These are phyloP conservation scores for Panaeolus cyanescens DNA, from an alignment of 768 basidiomycete species.

Conservation along the genomic window DNA sequence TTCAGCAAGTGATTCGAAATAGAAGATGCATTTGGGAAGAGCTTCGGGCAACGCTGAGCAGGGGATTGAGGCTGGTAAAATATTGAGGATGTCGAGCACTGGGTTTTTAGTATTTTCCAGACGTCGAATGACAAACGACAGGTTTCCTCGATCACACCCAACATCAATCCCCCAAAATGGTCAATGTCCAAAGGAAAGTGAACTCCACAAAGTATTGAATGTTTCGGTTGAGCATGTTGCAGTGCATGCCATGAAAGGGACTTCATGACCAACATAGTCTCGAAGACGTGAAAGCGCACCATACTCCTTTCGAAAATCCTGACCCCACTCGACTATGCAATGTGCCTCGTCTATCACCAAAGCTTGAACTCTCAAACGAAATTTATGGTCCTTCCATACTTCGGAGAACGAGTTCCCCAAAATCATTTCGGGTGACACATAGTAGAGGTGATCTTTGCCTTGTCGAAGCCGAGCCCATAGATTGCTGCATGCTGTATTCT, in stretches of 20 bases:
- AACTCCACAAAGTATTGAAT: too few relatives aligned
- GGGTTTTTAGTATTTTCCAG: conserved; percentile 4
- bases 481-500: conserved; percentile 18
- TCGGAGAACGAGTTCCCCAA: conserved; percentile 12
- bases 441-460: conserved; percentile 8
- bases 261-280: conserved; percentile 11
- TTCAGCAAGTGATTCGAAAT: conserved; percentile 16
- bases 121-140: conserved; percentile 11
- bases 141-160: conserved; percentile 24
- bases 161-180: conserved; percentile 31
- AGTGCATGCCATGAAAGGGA: conserved; percentile 16
- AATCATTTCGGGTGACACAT: conserved; percentile 15
- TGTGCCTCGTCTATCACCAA: conserved; percentile 18
- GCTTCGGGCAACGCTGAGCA: too few relatives aligned
- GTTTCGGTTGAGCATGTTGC: conserved; percentile 14
- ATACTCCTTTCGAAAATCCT: conserved; percentile 17
- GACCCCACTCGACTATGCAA: conserved; percentile 13
- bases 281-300: conserved; percentile 10
- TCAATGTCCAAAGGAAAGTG: too few relatives aligned
- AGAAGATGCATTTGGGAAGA: conserved; percentile 19
- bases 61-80: too few relatives aligned
- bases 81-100: conserved; percentile 8
- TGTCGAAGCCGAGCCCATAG: conserved; percentile 18
- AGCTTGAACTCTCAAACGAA: conserved; percentile 6
- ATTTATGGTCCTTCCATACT: conserved; percentile 8